Evolutionary conservation across 257 asterid genomes (phyloP).

Genomic region (Solanum dulcamara): DNA sequence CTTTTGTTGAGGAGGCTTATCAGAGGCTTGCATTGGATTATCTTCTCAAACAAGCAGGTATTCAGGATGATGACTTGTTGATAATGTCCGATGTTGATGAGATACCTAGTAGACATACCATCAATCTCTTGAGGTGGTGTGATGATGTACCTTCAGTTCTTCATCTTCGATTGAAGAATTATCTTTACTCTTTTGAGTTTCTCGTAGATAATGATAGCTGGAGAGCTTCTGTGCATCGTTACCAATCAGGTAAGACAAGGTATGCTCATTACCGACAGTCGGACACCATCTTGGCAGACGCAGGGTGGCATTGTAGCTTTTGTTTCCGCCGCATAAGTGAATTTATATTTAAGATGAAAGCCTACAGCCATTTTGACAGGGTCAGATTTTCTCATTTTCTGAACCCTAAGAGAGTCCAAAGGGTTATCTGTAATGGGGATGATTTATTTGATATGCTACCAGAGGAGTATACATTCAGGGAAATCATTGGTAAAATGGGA

Average conservation of each 20-base stretch:
- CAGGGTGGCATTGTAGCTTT: slow-evolving; percentile 88
- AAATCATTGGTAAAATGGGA: slow-evolving; percentile 79
- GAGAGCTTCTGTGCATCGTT: slow-evolving; percentile 71
- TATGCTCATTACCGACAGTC: slow-evolving; percentile 79
- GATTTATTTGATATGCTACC: slow-evolving; percentile 87
- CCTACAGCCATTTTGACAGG: slow-evolving; percentile 67
- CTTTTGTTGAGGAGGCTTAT: slow-evolving; percentile 73
- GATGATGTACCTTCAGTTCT: slow-evolving; percentile 57
- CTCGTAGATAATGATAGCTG: slow-evolving; percentile 63
- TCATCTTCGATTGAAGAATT: slow-evolving; percentile 66
- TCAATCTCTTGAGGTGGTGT: slow-evolving; percentile 78
- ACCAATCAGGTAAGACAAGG: slow-evolving; percentile 60
- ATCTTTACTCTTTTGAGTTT: slow-evolving; percentile 70
- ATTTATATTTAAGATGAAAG: slow-evolving; percentile 71
- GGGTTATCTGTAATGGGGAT: slow-evolving; percentile 61
- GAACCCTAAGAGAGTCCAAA: slow-evolving; percentile 58
- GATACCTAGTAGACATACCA: slow-evolving; percentile 63
- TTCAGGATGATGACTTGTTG: slow-evolving; percentile 62
- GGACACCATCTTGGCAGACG: slow-evolving; percentile 48
- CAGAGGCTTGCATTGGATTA: slow-evolving; percentile 71
- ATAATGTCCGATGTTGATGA: slow-evolving; percentile 79
- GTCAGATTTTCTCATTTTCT: slow-evolving; percentile 62
- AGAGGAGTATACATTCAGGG: slow-evolving; percentile 69
- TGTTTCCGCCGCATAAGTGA: slow-evolving; percentile 58
- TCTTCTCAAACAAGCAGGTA: slow-evolving; percentile 73